Evolutionary conservation across 306 rosid genomes (phyloP).

Genomic region (Gleditsia sinensis): DNA sequence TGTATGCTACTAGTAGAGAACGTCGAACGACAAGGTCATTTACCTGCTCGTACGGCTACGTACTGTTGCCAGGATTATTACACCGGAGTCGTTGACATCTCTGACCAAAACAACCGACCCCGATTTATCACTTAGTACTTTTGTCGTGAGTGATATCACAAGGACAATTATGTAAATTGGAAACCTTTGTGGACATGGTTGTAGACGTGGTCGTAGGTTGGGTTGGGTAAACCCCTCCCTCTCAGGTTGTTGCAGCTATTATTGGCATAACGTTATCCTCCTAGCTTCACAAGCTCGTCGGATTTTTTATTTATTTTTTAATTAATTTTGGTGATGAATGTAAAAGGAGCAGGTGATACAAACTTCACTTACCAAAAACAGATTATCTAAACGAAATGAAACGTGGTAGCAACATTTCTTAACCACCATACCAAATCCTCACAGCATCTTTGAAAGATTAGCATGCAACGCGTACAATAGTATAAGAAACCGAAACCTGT

Average conservation of each 20-base stretch:
- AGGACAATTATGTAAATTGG: constrained; percentile 19
- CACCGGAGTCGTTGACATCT: background rate
- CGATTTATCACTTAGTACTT: no score
- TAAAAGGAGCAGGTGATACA: constrained; percentile 3
- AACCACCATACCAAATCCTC: constrained; percentile 57
- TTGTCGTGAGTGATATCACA: background rate
- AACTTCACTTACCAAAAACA: constrained; percentile 5
- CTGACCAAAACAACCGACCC: background rate
- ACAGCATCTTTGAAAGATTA: constrained; percentile 24
- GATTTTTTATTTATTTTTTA: no score
- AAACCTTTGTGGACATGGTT: constrained; percentile 23
- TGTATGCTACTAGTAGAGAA: background rate
- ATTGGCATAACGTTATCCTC: constrained; percentile 30
- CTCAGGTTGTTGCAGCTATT: constrained; percentile 42
- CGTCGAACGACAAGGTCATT: constrained; percentile 10
- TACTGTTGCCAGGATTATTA: background rate
- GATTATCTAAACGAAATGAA: constrained; percentile 18
- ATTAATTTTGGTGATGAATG: constrained; percentile 19
- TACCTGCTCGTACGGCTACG: background rate
- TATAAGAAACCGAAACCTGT: background rate
- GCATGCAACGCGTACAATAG: background rate
- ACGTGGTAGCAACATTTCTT: constrained; percentile 35
- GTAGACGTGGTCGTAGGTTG: constrained; percentile 26
- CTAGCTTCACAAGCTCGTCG: constrained; percentile 6
- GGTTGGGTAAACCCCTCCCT: constrained; percentile 54